Conservation (phyloP, 306 rosid genomes). For the Hippophae rhamnoides region DNA sequence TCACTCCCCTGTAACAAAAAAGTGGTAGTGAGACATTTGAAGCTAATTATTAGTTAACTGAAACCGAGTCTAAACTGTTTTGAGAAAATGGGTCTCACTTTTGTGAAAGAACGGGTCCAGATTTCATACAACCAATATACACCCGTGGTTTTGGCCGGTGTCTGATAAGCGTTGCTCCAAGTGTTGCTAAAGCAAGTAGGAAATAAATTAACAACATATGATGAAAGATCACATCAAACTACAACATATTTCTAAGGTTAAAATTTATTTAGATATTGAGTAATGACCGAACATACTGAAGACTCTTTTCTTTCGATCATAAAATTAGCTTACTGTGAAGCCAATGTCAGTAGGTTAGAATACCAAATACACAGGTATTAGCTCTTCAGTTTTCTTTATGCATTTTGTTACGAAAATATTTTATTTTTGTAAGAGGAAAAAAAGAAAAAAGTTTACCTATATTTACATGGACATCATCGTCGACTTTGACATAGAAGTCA, state of each 20-base stretch:
- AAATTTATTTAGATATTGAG: no score
- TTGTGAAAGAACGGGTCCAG: constrained; percentile 88
- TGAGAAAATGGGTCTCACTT: constrained; percentile 40
- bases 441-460: constrained; percentile 43
- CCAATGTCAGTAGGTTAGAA: no score
- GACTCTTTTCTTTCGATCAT: no score
- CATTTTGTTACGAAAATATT: no score
- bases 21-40: constrained; percentile 25
- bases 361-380: no score
- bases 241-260: no score
- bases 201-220: constrained; percentile 10
- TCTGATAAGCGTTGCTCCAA: constrained; percentile 86
- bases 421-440: no score
- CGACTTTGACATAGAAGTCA: constrained; percentile 93
- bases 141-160: constrained; percentile 65
- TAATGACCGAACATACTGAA: no score
- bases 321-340: no score
- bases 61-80: neutral
- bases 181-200: constrained; percentile 57
- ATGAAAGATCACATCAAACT: neutral
- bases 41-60: neutral
- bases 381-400: no score
- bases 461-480: constrained; percentile 95
- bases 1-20: constrained; percentile 67
- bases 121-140: constrained; percentile 99